Conservation (phyloP, 2,329 filamentous ascomycete genomes). For the Colletotrichum liaoningense region DNA sequence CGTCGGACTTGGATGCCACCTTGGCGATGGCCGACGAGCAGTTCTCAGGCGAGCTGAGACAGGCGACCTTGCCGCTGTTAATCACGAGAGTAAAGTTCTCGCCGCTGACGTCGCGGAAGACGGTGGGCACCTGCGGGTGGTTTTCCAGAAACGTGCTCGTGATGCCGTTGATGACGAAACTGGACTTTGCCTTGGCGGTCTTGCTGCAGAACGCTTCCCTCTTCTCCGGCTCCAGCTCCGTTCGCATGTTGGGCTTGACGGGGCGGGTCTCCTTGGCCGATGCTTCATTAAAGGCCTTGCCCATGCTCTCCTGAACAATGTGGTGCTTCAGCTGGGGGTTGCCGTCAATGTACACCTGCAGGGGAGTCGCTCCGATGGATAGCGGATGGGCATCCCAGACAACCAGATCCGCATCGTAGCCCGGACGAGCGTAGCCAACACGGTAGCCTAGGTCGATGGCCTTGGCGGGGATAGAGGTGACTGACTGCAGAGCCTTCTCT, state of each 20-base stretch:
- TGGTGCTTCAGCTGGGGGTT: slow-evolving; percentile 47
- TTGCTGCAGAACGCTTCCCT: slow-evolving; percentile 41
- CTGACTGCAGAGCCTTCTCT: slow-evolving; percentile 53
- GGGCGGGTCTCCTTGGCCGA: background rate
- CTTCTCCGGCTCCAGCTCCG: slow-evolving; percentile 37
- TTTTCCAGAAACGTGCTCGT: slow-evolving; percentile 47
- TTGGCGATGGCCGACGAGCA: slow-evolving; percentile 25
- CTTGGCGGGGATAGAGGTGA: slow-evolving; percentile 58
- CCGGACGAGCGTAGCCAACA: slow-evolving; percentile 55
- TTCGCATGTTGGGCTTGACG: slow-evolving; percentile 39
- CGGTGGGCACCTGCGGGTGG: slow-evolving; percentile 25
- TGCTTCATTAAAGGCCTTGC: slow-evolving; percentile 26
- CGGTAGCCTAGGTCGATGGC: slow-evolving; percentile 55
- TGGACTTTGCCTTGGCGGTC: slow-evolving; percentile 38
- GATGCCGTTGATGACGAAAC: slow-evolving; percentile 52
- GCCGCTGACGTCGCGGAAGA: slow-evolving; percentile 17
- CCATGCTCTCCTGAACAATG: slow-evolving; percentile 44
- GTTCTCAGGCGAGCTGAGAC: slow-evolving; percentile 42
- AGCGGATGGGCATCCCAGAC: slow-evolving; percentile 62
- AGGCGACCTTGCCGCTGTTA: slow-evolving; percentile 52
- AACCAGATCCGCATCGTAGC: slow-evolving; percentile 63
- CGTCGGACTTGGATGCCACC: slow-evolving; percentile 44
- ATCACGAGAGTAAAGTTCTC: slow-evolving; percentile 52
- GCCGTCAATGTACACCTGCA: slow-evolving; percentile 61
- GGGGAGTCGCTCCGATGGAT: slow-evolving; percentile 55